phyloP scores from a whole-genome alignment of 805 yeast genomes.

The Starmerella riodocensis region DNA sequence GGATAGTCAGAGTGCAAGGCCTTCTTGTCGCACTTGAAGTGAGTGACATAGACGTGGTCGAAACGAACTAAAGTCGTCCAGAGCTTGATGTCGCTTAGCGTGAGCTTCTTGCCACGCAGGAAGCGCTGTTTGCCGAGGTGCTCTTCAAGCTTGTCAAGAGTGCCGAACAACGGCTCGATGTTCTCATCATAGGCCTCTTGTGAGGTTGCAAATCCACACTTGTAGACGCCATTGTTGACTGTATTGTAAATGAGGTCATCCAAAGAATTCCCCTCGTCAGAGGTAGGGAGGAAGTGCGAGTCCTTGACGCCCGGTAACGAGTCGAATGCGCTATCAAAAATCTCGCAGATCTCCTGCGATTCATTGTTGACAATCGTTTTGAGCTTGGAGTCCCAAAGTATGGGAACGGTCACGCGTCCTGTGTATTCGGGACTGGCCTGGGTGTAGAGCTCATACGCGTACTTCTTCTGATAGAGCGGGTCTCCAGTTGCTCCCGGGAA shows the following conservation, averaged over 20 bases:
- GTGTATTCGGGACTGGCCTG: conserved; percentile 61
- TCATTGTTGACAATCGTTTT: conserved; percentile 84
- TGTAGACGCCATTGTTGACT: conserved; percentile 88
- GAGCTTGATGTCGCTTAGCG: conserved; percentile 84
- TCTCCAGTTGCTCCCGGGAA: conserved; percentile 42
- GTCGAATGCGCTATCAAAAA: conserved; percentile 62
- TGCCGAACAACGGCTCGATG: conserved; percentile 51
- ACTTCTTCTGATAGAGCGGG: conserved; percentile 42
- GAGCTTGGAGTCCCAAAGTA: conserved; percentile 77
- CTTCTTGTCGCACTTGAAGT: conserved; percentile 81
- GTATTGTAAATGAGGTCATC: conserved; percentile 73
- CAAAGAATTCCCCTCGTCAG: conserved; percentile 30
- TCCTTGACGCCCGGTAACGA: conserved; percentile 27
- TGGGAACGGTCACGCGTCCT: conserved; percentile 86
- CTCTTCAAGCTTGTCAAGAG: conserved; percentile 35
- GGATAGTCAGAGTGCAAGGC: conserved; percentile 75
- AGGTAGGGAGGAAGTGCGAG: conserved; percentile 31
- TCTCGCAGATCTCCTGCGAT: conserved; percentile 76
- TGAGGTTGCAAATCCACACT: conserved; percentile 74
- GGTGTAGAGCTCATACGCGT: conserved; percentile 59
- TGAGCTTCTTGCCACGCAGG: conserved; percentile 51
- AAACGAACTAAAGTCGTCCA: conserved; percentile 81
- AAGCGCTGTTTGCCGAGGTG: conserved; percentile 30
- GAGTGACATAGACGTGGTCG: conserved; percentile 88
- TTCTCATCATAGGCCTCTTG: conserved; percentile 71